Evolutionary conservation across 2,329 filamentous ascomycete species (phyloP).

Genomic region (Fusarium buharicum): DNA sequence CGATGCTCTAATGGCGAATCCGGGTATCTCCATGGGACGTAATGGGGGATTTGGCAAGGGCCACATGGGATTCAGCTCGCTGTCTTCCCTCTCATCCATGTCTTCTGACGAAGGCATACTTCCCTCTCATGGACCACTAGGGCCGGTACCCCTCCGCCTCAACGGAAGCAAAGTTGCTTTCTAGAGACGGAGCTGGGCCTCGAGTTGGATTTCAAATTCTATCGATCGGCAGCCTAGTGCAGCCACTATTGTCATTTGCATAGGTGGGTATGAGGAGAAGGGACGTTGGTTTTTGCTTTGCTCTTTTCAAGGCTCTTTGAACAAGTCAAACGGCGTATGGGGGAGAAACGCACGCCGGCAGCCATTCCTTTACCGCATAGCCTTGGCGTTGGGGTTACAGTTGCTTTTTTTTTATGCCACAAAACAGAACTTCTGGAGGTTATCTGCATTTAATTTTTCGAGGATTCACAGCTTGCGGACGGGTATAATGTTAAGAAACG

Average conservation of each 20-base stretch:
- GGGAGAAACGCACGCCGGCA: constrained; percentile 19
- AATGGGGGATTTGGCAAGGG: constrained; percentile 58
- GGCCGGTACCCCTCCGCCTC: constrained; percentile 49
- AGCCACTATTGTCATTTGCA: constrained; percentile 30
- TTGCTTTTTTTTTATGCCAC: constrained; percentile 31
- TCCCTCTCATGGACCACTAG: constrained; percentile 49
- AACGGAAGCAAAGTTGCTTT: constrained; percentile 54
- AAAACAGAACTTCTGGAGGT: constrained; percentile 24
- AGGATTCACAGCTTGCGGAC: constrained; percentile 22
- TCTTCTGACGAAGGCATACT: constrained; percentile 54
- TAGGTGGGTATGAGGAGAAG: constrained; percentile 26
- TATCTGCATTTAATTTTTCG: constrained; percentile 37
- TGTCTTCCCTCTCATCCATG: constrained; percentile 56
- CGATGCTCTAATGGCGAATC: constrained; percentile 66
- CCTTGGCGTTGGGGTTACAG: constrained; percentile 41
- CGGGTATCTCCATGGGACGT: constrained; percentile 68
- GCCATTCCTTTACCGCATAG: constrained; percentile 45
- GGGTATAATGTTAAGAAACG: constrained; percentile 32
- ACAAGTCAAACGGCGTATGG: constrained; percentile 29
- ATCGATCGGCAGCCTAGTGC: constrained; percentile 9
- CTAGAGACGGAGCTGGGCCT: constrained; percentile 36
- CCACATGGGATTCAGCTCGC: constrained; percentile 53
- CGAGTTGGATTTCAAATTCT: constrained; percentile 28
- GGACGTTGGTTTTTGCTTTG: constrained; percentile 19
- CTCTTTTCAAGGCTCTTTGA: constrained; percentile 27